Evolutionary conservation across 495 filamentous ascomycete genomes (phyloP), one percentile per base, ranked within the genome.

Genomic region (Penicillium atrosanguineum): DNA sequence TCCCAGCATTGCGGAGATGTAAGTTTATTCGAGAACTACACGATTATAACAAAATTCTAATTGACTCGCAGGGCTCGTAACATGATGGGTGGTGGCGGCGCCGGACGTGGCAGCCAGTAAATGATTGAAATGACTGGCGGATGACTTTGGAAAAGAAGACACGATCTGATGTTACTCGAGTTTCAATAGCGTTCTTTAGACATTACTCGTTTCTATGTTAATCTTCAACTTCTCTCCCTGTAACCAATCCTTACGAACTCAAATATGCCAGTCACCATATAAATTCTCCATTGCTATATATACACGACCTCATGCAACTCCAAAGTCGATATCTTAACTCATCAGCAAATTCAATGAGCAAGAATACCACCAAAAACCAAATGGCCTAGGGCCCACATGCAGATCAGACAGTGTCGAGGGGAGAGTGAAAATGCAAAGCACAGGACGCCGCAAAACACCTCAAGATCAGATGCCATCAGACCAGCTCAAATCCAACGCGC

Each of bases 1-100:
- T 71, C 93, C 94, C 15, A 87, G 64, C 68, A 83, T 98, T 72
- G 90, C 90, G 9, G 91, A 97, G 40, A 90, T 97, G 93, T 96
- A 76, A 88, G 90, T 82, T 38, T 39, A 26, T 15, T 39, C 6
- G 31, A 5, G 5, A 15, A 16, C 21, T 40, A 18, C 55, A 36
- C 44, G 41, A 12, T 59, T 46, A 23, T 14, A 4, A 34, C 12
- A 3, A 8, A 15, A 34, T 34, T 53, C 61, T 57, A 62, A 62
- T 28, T 53, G 39, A n/a, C 16, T 39, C 42, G 23, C 51, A 89
- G 86, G 86, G 89, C 89, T 39, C 78, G 83, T 53, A 89, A 85
- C 56, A 79, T 91, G 70, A 91, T 91, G 87, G 88, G 87, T 20
- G 83, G 79, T 52, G 73, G 74, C 12, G 68, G 69, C 58, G 60